Evolutionary conservation across 2,329 filamentous ascomycete genomes (phyloP).

Genomic region (Cryphonectria parasitica): DNA sequence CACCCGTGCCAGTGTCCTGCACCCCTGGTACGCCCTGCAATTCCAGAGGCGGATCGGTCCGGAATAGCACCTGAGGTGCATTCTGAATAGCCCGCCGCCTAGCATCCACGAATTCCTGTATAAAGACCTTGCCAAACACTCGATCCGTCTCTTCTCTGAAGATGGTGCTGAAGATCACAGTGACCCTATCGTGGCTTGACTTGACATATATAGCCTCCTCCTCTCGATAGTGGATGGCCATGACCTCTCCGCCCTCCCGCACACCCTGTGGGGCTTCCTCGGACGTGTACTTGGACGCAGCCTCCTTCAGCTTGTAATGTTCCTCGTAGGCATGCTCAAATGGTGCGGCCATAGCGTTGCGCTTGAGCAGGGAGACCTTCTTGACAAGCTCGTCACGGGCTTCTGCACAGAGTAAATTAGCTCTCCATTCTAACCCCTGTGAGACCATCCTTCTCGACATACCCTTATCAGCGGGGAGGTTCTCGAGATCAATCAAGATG

Average conservation of each 20-base stretch:
- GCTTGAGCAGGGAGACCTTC: constrained; percentile 89
- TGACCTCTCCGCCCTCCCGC: constrained; percentile 86
- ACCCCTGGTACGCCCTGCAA: constrained; percentile 86
- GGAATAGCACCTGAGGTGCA: constrained; percentile 94
- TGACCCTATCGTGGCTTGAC: constrained; percentile 94
- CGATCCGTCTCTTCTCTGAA: constrained; percentile 98
- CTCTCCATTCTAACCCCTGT: background rate
- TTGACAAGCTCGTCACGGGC: constrained; percentile 83
- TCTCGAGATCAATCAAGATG: constrained; percentile 84
- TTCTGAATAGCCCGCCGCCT: constrained; percentile 95
- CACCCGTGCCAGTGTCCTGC: constrained; percentile 72
- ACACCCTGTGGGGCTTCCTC: constrained; percentile 93
- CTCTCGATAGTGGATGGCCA: constrained; percentile 97
- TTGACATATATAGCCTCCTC: constrained; percentile 99
- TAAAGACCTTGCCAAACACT: constrained; percentile 96
- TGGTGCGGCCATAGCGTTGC: constrained; percentile 97
- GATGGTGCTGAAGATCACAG: constrained; percentile 97
- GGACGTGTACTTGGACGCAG: constrained; percentile 88
- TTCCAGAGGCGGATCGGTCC: constrained; percentile 91
- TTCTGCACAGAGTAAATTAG: constrained; percentile 53
- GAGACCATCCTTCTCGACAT: constrained; percentile 30
- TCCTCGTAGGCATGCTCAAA: constrained; percentile 97
- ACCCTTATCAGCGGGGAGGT: constrained; percentile 80
- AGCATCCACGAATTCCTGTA: constrained; percentile 98
- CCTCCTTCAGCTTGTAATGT: constrained; percentile 82